A percentile compares a stretch with the other conserved stretches of the same genome.
These are phyloP conservation scores for Gracilaria gracilis DNA, from an alignment of 23 red algal genomes.

Conservation along the genomic window DNA sequence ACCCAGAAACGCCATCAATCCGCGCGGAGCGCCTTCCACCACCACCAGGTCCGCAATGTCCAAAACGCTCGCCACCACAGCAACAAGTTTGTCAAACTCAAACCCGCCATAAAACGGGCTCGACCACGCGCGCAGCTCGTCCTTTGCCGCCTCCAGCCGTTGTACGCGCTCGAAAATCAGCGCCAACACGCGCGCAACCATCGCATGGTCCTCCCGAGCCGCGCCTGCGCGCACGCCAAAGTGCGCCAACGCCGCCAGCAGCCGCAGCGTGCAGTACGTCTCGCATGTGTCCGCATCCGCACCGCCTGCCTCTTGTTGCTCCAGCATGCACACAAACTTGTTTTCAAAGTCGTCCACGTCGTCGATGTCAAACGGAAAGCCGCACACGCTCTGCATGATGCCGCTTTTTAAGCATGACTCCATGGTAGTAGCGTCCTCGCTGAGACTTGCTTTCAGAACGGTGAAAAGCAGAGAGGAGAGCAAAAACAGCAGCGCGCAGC, in stretches of 20 bases:
- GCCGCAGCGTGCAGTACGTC: background rate
- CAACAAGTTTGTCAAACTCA: background rate
- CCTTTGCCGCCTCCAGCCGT: background rate
- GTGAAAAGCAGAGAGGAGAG: background rate
- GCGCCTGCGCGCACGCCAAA: background rate
- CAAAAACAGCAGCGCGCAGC: constrained; percentile 18
- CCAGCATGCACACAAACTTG: background rate
- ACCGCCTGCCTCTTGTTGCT: background rate
- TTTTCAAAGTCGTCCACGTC: background rate
- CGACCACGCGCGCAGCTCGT: background rate
- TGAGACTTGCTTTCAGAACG: background rate
- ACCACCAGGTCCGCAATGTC: background rate
- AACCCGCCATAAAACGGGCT: background rate
- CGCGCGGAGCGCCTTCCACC: background rate
- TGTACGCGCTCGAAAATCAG: background rate
- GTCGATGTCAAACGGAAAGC: constrained; percentile 3
- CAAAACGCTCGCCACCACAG: constrained; percentile 1
- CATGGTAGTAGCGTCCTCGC: background rate
- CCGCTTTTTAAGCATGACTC: background rate
- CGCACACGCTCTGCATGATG: background rate
- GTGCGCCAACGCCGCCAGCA: background rate
- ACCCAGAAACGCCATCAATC: background rate
- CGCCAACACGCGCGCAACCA: background rate
- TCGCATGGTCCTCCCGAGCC: background rate
- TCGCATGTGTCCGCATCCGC: constrained; percentile 12